Evolutionary conservation across 2,329 filamentous ascomycete genomes (phyloP), one percentile per base, ranked within the genome.

Genomic region (Venturia asperata): DNA sequence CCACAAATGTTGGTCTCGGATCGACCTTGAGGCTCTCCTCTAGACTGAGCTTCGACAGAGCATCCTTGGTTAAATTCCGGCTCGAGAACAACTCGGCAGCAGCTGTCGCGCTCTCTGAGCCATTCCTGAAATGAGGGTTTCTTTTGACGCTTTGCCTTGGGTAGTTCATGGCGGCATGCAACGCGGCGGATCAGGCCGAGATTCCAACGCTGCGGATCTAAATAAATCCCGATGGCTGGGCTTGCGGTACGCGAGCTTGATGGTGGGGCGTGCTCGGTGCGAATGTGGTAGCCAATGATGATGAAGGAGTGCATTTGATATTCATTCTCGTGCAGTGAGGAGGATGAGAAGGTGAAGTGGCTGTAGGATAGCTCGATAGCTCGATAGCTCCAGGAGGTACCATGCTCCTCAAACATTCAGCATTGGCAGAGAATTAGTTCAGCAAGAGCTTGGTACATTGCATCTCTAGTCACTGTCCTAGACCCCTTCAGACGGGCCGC

Each of bases 1-100:
- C 30, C 34, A 49, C 61, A 30, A 63, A 63, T 42, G 61, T 34
- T 13, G 61, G 61, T 4, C 61, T 41, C 39, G 30, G 30, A 21
- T 63, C 61, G n/a, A 49, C 42, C 6, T 24, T 11, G 34, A 63
- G 43, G 34, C 34, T 42, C 7, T 24, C 37, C 11, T 63, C 41
- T 1, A 63, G 61, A 27, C 6, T 37, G 39, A 63, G 10, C 11
- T 30, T 63, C 11, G 41, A n/a, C n/a, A 63, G 19, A 37, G 61
- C 45, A 24, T 24, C 41, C 27, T 21, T 43, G 10, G 41, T 49
- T 21, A 63, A 21, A 42, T 43, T 49, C 15, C 61, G 49, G 17
- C 24, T 55, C 17, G 49, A 55, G 15, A 55, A 55, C 5, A 27
- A 13, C 27, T 55, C 24, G 1, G 24, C 24, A 30, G 49, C 24